These are phyloP conservation scores for Leccinum barrowsii DNA, from an alignment of 768 basidiomycete genomes.

Conservation along the genomic window DNA sequence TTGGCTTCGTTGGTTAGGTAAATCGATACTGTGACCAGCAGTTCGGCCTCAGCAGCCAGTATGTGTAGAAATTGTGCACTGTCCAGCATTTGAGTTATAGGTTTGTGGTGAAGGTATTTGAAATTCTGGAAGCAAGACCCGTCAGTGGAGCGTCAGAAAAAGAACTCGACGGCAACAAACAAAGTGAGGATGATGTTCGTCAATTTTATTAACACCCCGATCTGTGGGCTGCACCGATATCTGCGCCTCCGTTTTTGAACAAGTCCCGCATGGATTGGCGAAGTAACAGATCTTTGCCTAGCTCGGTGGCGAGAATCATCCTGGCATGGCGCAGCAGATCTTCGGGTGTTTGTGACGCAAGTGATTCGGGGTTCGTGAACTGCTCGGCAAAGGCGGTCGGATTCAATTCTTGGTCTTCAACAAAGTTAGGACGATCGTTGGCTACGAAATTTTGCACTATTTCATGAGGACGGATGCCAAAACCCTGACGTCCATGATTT, in stretches of 20 bases:
- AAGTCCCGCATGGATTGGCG: constrained; percentile 70
- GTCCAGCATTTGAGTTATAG: constrained; percentile 63
- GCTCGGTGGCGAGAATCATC: constrained; percentile 83
- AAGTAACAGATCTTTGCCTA: constrained; percentile 89
- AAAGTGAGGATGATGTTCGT: constrained; percentile 68
- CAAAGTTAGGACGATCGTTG: constrained; percentile 57
- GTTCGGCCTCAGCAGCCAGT: constrained; percentile 85
- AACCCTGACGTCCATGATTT: constrained; percentile 50
- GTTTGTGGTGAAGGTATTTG: constrained; percentile 88
- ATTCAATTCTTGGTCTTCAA: constrained; percentile 77
- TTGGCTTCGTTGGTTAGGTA: constrained; percentile 59
- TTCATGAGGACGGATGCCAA: constrained; percentile 78
- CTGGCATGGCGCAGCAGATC: constrained; percentile 72
- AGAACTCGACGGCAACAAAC: constrained; percentile 39
- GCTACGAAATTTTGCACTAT: constrained; percentile 81
- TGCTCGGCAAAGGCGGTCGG: constrained; percentile 85
- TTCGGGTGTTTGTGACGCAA: constrained; percentile 54
- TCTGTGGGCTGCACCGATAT: constrained; percentile 86
- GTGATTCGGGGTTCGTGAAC: constrained; percentile 68
- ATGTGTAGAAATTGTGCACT: constrained; percentile 86
- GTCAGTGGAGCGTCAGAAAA: constrained; percentile 4
- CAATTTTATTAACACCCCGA: constrained; percentile 73
- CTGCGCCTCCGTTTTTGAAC: constrained; percentile 71
- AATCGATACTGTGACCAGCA: constrained; percentile 76
- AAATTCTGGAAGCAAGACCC: constrained; percentile 58